Evolutionary conservation across 2,329 filamentous ascomycete species (phyloP), one percentile per base, ranked within the genome.

Genomic region (Fusarium chaquense): DNA sequence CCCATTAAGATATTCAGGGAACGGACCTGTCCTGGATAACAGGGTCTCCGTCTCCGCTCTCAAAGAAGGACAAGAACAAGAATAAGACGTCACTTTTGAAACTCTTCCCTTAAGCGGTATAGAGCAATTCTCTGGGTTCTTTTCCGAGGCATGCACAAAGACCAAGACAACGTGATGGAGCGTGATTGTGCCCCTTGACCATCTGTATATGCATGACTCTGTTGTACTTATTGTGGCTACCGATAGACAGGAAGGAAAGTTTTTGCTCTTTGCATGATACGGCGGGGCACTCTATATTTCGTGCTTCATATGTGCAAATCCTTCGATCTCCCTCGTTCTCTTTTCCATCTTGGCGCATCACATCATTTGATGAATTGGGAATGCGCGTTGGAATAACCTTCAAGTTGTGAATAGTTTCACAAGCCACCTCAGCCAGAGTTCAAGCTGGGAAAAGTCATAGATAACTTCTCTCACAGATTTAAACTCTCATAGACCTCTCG

Each of bases 1-100:
- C 33, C 47, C 20, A 18, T 22, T 22, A 50, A 8, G 49, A 40
- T 18, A 51, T 40, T 41, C 52, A 46, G 32, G 32, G 44, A 38
- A 57, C 67, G 62, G 71, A 51, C 59, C 26, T 33, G 15, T 26
- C 43, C 43, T 62, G 46, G 69, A 61, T 43, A 47, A 55, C 50
- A 67, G 55, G 58, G 30, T 62, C 41, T 59, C 72, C 65, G 59
- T 52, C 52, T 18, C 50, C 58, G 69, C 49, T 16, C 40, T 43
- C 22, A 36, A 44, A 33, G 20, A 44, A 53, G 38, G 28, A 30
- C 50, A 32, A 53, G 40, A 16, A 13, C 26, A 33, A 40, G 54
- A 55, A 35, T 20, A 58, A 51, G 32, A 64, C 54, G 69, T 54
- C 64, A 73, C 69, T 57, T 43, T 56, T 60, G 62, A 45, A 60